Percentiles rank a stretch among this genome's conserved stretches.
phyloP scores from a whole-genome alignment of 2,329 filamentous ascomycete genomes.

The Fusarium paranaense region DNA sequence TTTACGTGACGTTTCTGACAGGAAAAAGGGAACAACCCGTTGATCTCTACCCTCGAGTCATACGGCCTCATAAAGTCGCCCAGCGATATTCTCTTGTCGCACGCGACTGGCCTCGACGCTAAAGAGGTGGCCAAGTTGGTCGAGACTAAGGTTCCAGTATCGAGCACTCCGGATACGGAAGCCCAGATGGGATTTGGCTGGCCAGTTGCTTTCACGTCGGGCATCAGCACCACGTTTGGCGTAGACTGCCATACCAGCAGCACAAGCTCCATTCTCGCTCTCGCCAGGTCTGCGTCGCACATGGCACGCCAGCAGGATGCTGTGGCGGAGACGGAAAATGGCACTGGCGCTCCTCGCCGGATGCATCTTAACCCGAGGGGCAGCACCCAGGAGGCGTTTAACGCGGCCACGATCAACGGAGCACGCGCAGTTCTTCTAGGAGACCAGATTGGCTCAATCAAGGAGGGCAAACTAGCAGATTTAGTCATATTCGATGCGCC shows the following conservation, averaged over 20 bases:
- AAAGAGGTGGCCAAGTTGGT: not conserved
- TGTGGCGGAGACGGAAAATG: not conserved
- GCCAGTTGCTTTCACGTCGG: constrained; percentile 4
- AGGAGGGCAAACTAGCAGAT: constrained; percentile 11
- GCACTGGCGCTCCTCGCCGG: not conserved
- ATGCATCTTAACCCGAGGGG: constrained; percentile 10
- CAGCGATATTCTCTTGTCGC: constrained; percentile 11
- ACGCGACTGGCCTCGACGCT: constrained; percentile 2
- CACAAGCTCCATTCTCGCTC: constrained; percentile 5
- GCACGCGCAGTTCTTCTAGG: constrained; percentile 16
- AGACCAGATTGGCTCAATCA: constrained; percentile 13
- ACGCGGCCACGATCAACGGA: constrained; percentile 14
- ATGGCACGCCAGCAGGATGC: constrained; percentile 12
- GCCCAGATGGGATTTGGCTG: constrained; percentile 17
- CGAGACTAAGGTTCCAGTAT: constrained; percentile 2
- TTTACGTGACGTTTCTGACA: not conserved
- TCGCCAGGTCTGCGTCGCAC: constrained; percentile 10
- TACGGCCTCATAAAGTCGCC: constrained; percentile 12
- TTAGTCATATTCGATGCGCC: constrained; percentile 13
- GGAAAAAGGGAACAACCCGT: not conserved
- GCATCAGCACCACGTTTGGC: constrained; percentile 9
- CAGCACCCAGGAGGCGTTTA: constrained; percentile 12
- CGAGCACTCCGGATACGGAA: constrained; percentile 9
- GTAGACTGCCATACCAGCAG: constrained; percentile 16
- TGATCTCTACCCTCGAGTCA: constrained; percentile 2